These are phyloP conservation scores for Quillaja saponaria DNA, from an alignment of 306 rosid genomes.

Conservation along the genomic window DNA sequence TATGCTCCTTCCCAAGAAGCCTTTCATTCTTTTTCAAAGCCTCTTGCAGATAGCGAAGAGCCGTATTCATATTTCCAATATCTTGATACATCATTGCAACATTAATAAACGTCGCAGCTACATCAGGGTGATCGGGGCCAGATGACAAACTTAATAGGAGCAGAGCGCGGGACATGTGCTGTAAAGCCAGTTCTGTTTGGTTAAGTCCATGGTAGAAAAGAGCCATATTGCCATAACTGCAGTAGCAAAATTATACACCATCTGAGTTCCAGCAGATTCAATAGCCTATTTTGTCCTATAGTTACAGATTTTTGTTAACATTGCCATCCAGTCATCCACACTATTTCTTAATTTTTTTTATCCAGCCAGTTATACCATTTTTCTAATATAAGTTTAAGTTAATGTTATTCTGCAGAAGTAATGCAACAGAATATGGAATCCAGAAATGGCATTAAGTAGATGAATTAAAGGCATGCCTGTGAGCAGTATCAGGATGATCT, in stretches of 20 bases:
- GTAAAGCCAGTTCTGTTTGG: conserved; percentile 94
- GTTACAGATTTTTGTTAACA: neutral
- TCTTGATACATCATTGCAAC: conserved; percentile 99
- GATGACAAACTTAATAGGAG: conserved; percentile 90
- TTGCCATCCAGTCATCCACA: neutral
- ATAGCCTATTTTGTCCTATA: neutral
- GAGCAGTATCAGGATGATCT: conserved; percentile 99
- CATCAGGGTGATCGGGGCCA: conserved; percentile 99
- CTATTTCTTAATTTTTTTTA: neutral
- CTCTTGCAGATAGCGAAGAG: conserved; percentile 99
- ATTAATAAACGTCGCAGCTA: conserved; percentile 90
- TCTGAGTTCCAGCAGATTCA: conserved; percentile 11
- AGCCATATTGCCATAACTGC: conserved; percentile 99
- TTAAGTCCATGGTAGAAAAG: conserved; percentile 93
- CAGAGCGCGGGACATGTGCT: conserved; percentile 96
- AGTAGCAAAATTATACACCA: conserved; percentile 29
- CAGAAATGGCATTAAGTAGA: conserved; percentile 10
- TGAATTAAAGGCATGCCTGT: conserved; percentile 57
- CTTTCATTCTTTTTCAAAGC: conserved; percentile 95
- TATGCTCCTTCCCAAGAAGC: conserved; percentile 96
- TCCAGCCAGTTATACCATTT: neutral
- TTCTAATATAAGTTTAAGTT: neutral
- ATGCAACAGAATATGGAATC: conserved; percentile 23
- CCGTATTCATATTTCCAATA: conserved; percentile 93
- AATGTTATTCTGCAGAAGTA: neutral